These are phyloP conservation scores for Candida suzukii DNA, from an alignment of 805 yeast genomes.

Conservation along the genomic window DNA sequence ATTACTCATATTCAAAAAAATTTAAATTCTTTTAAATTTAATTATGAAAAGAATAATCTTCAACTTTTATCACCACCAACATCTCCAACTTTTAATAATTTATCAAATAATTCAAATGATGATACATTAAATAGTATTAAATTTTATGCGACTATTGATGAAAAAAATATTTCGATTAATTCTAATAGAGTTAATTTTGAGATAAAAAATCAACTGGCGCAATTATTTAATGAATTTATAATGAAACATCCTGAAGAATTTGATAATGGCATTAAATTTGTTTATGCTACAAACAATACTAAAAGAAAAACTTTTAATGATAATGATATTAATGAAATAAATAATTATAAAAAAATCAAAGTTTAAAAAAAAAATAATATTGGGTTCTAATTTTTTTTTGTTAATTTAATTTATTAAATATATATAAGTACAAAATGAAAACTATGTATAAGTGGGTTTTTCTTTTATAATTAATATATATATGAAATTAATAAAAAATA, in stretches of 20 bases:
- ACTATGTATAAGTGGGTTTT: too few relatives aligned
- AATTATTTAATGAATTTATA: neutral
- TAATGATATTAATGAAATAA: neutral
- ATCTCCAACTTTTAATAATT: neutral
- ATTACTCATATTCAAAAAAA: too few relatives aligned
- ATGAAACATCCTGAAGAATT: neutral
- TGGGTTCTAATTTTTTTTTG: too few relatives aligned
- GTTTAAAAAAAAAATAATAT: neutral
- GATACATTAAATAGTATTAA: neutral
- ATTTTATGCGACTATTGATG: constrained; percentile 1
- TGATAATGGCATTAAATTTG: neutral
- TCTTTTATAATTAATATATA: too few relatives aligned
- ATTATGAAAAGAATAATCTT: neutral
- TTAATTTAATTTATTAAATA: too few relatives aligned
- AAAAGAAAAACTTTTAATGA: neutral
- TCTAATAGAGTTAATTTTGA: neutral
- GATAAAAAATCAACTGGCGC: constrained; percentile 1
- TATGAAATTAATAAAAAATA: too few relatives aligned
- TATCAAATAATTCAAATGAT: neutral
- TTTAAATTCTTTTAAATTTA: too few relatives aligned
- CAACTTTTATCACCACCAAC: neutral
- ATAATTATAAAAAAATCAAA: neutral
- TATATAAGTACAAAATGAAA: too few relatives aligned
- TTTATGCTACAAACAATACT: neutral
- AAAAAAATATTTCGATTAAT: neutral